Percentiles rank a stretch among this genome's conserved stretches.
phyloP scores from a whole-genome alignment of 225 moss, liverwort and hornwort genomes.

The Polytrichum formosum region DNA sequence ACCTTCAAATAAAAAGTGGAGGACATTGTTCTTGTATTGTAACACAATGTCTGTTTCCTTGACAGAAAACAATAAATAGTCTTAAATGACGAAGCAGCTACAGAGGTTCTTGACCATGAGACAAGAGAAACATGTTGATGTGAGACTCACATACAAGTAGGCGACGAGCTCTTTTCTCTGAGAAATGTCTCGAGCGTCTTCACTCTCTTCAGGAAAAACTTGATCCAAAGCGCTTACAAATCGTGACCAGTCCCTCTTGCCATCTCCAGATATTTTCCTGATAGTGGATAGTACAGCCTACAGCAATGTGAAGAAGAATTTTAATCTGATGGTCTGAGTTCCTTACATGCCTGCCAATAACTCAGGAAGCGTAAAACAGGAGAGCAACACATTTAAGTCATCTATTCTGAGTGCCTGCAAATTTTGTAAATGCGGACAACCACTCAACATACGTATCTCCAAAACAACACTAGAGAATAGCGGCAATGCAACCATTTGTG shows the following conservation, averaged over 20 bases:
- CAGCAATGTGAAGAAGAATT: not conserved
- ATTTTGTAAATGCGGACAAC: not conserved
- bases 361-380: not conserved
- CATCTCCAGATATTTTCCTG: conserved; percentile 9
- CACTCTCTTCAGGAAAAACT: conserved; percentile 23
- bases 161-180: conserved; percentile 39
- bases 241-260: conserved; percentile 30
- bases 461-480: too few species aligned
- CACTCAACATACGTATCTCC: too few species aligned
- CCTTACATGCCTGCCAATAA: not conserved
- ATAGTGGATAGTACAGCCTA: conserved; percentile 39
- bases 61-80: not conserved
- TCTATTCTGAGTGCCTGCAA: not conserved
- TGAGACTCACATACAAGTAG: conserved; percentile 15
- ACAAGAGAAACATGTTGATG: not conserved
- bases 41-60: too few species aligned
- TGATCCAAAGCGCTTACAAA: conserved; percentile 26
- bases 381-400: too few species aligned
- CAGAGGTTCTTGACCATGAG: not conserved
- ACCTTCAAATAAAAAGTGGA: too few species aligned
- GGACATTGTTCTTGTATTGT: too few species aligned
- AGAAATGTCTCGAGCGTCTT: conserved; percentile 10
- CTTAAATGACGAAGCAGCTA: not conserved
- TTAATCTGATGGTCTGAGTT: not conserved
- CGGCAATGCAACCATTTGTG: too few species aligned